Percentiles rank a stretch among this genome's conserved stretches.
Conservation (phyloP, 306 rosid genomes). For the Cucurbita maxima region DNA sequence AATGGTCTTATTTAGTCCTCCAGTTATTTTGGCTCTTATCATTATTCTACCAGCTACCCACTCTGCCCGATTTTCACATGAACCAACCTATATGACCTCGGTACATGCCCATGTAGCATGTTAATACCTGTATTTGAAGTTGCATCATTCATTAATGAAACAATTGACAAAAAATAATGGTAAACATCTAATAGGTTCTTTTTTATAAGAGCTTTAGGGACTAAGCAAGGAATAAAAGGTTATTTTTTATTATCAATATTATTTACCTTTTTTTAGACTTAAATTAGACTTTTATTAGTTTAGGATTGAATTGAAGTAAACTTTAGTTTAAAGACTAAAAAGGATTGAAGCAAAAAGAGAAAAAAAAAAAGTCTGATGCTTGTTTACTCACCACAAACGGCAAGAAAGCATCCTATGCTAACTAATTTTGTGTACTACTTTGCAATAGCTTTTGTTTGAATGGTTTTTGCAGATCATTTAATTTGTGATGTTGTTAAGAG, state of each 20-base stretch:
- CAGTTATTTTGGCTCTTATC: background rate
- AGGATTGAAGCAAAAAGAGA: background rate
- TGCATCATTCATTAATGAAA: background rate
- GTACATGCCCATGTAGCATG: background rate
- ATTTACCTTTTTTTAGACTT: background rate
- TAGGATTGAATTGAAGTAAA: background rate
- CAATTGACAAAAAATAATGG: background rate
- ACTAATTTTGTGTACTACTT: background rate
- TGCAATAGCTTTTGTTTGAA: constrained; percentile 8
- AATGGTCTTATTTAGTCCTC: background rate
- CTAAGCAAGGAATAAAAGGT: background rate
- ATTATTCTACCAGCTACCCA: background rate
- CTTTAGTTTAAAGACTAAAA: background rate
- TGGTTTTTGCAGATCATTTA: constrained; percentile 44
- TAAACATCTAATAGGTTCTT: background rate
- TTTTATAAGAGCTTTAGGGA: background rate
- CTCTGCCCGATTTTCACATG: background rate
- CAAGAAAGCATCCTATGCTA: background rate
- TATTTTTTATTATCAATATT: no score
- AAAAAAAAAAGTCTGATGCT: background rate
- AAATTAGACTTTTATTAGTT: background rate
- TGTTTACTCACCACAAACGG: background rate
- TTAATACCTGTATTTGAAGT: background rate
- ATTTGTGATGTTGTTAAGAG: constrained; percentile 41
- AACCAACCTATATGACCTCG: background rate